Base-by-base conservation (phyloP, 768 basidiomycete species). In the Symmetrospora coprosmae region DNA sequence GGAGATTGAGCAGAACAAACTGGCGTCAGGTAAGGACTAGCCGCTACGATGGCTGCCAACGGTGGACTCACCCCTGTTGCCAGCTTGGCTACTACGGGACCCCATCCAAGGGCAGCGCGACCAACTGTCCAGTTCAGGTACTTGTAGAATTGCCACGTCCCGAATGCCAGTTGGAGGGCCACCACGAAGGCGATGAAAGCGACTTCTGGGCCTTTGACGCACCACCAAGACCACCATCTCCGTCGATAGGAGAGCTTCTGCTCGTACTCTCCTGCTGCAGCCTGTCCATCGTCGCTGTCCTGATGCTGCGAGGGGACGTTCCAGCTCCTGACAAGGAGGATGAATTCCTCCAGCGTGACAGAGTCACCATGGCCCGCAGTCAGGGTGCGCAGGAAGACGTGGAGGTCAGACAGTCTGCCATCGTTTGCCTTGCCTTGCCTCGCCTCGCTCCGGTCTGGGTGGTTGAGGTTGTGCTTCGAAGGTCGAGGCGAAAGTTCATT, bases 171-270 rank as follows among this genome's bases (percentile, higher is more conserved):
- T 14, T 25, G 43, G 41, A 58, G 55, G 25, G 34, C 27, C 13
- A 31, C n/a, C 4, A 58, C 43, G 31, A 58, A 58, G 41, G 25
- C 23, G 23, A 58, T 25, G 34, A 58, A 58, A 19, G 43, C 41
- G 9, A 58, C 55, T 47, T 58, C 55, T 4, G 55, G 55, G 23
- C 55, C 55, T 25, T 46, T 43, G 14, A 46, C 55, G 46, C 28
- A 45, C 55, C 55, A 58, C 55, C 55, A 58, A 6, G 55, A 39
- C 5, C 16, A 7, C n/a, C n/a, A 46, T 38, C 55, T 28, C 31
- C 55, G 28, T 31, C 21, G 7, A 30, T 27, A 33, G 11, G 41
- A 19, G 4, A 58, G 39, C n/a, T 46, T 43, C 38, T 33, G n/a
- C 11, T 58, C 43, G 43, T 58, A 46, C 23, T 58, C 55, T n/a